Evolutionary conservation across 495 filamentous ascomycete species (phyloP), one percentile per base, ranked within the genome.

Genomic region (Lepraria neglecta): DNA sequence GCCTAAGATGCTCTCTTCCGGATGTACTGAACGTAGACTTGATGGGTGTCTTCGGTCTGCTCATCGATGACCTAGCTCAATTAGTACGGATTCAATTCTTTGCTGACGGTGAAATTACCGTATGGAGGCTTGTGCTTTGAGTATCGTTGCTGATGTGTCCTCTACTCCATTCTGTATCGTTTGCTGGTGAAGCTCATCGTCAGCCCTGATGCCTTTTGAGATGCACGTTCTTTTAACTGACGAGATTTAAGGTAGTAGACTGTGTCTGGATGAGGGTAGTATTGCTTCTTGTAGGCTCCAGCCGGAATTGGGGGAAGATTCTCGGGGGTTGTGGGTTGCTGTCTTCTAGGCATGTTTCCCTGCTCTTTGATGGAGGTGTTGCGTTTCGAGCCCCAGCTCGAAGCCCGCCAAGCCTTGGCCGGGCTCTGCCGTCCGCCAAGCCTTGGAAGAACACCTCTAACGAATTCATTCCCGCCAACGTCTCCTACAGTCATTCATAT

Each of bases 71-170:
- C n/a, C n/a, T n/a, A n/a, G n/a, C n/a, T n/a, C n/a, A n/a, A n/a
- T n/a, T n/a, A n/a, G n/a, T n/a, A n/a, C n/a, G n/a, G n/a, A n/a
- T n/a, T n/a, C n/a, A n/a, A n/a, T n/a, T n/a, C n/a, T n/a, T n/a
- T n/a, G n/a, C n/a, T n/a, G n/a, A n/a, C n/a, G n/a, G n/a, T n/a
- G n/a, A n/a, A n/a, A n/a, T n/a, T n/a, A n/a, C 42, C 42, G 42
- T 44, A 44, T 44, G 66, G 55, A 44, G 42, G 42, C 42, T 44
- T 44, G 42, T 44, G 11, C 42, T 44, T 10, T 44, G 42, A 15
- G 42, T 44, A 44, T 44, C 42, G 42, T 44, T 44, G 42, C 42
- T 44, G 42, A 44, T 44, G n/a, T 44, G 12, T 44, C 42, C 42
- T 44, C n/a, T 6, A 44, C 42, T 44, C 42, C 42, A 44, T 44